phyloP scores from a whole-genome alignment of 805 yeast genomes.

The Starmerella sirachaensis region DNA sequence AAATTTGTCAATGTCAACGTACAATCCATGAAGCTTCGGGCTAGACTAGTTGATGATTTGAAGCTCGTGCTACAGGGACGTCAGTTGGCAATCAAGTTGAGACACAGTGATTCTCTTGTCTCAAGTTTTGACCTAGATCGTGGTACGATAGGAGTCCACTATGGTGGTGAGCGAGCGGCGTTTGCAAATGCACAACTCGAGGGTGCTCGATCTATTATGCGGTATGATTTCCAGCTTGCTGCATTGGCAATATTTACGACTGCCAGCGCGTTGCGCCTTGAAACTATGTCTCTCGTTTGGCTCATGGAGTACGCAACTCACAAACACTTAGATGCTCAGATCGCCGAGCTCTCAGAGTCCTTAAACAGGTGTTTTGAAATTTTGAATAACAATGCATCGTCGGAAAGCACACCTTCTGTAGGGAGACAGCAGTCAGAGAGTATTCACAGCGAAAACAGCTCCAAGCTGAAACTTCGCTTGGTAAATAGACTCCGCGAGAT shows the following conservation, averaged over 20 bases:
- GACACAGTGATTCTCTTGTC: constrained; percentile 5
- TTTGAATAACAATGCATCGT: background rate
- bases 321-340: constrained; percentile 9
- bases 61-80: constrained; percentile 13
- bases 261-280: constrained; percentile 8
- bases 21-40: constrained; percentile 8
- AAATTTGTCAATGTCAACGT: constrained; percentile 12
- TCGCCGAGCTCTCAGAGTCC: constrained; percentile 7
- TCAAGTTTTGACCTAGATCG: constrained; percentile 10
- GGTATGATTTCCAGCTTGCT: constrained; percentile 6
- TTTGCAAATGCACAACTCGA: constrained; percentile 14
- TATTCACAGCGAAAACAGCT: background rate
- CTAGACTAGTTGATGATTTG: constrained; percentile 15
- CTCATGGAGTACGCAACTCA: constrained; percentile 15
- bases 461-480: constrained; percentile 5
- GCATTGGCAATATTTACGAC: constrained; percentile 10
- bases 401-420: background rate
- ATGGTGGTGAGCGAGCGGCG: constrained; percentile 11
- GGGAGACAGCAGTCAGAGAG: background rate
- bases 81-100: constrained; percentile 3
- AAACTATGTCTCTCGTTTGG: constrained; percentile 22
- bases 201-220: constrained; percentile 5
- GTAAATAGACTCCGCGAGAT: constrained; percentile 7
- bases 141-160: constrained; percentile 12
- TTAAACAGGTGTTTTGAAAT: constrained; percentile 7